Conservation (phyloP, 2,329 filamentous ascomycete genomes). For the Xenosphaeropsis pyriputrescens region DNA sequence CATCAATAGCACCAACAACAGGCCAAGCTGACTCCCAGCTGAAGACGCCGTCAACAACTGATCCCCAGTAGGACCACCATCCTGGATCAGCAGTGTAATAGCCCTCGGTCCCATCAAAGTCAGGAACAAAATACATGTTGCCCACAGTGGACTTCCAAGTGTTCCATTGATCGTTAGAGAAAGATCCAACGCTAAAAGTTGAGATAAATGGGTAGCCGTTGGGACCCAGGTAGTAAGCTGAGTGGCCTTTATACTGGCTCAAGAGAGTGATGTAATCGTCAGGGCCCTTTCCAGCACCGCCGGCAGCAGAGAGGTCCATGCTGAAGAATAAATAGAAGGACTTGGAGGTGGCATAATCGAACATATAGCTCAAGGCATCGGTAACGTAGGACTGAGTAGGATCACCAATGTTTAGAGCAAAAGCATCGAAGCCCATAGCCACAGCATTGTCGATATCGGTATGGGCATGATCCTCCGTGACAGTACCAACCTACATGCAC, state of each 20-base stretch:
- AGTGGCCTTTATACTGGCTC: conserved; percentile 11
- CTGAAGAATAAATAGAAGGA: conserved; percentile 22
- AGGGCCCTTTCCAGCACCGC: conserved; percentile 1
- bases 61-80: conserved; percentile 17
- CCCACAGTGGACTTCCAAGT: conserved; percentile 13
- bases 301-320: conserved; percentile 17
- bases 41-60: conserved; percentile 20
- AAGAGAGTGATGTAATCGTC: conserved; percentile 7
- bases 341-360: conserved; percentile 14
- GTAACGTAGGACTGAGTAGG: conserved; percentile 13
- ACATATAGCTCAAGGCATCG: conserved; percentile 15
- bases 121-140: conserved; percentile 21
- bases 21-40: conserved; percentile 24
- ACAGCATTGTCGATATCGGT: no score
- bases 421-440: conserved; percentile 13
- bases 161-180: conserved; percentile 12
- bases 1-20: conserved; percentile 7
- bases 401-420: conserved; percentile 20
- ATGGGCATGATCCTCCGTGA: no score
- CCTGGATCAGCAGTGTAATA: conserved; percentile 17
- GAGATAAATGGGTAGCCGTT: conserved; percentile 16
- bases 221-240: conserved; percentile 16
- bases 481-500: no score
- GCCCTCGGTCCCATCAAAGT: conserved; percentile 14
- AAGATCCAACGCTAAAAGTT: conserved; percentile 14